Conservation (phyloP, 352 stramenopile species). For the Blastocystis hominis region DNA sequence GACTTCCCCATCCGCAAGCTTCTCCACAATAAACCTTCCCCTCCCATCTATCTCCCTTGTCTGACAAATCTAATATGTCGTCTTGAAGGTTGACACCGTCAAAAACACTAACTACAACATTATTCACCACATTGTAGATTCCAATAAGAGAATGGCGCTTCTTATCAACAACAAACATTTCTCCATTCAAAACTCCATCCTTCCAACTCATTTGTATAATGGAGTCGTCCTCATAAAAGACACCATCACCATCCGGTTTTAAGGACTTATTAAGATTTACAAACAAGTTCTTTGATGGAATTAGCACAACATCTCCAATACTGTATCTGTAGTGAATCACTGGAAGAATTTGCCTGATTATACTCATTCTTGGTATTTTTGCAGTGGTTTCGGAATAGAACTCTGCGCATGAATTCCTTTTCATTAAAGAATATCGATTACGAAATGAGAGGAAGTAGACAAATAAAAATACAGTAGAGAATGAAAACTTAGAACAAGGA, state of each 20-base stretch:
- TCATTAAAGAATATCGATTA: not conserved
- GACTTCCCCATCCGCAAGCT: constrained; percentile 17
- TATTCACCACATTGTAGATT: not conserved
- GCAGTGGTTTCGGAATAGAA: not conserved
- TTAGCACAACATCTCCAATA: not conserved
- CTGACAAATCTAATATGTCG: not conserved
- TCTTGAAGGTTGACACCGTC: not conserved
- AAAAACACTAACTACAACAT: not conserved
- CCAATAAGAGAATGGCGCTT: not conserved
- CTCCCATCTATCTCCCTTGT: not conserved
- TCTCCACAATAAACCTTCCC: not conserved
- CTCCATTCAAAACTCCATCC: not conserved
- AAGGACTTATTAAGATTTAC: not conserved
- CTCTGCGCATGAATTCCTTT: not conserved
- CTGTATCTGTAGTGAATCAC: not conserved
- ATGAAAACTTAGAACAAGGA: not conserved
- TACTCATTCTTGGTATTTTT: not conserved
- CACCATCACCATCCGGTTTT: not conserved
- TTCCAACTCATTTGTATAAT: not conserved
- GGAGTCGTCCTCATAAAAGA: not conserved
- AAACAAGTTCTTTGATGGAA: not conserved
- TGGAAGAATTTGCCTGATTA: no score
- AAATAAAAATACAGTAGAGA: not conserved
- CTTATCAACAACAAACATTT: constrained; percentile 27
- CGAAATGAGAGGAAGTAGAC: no score